A percentile compares a stretch with the other conserved stretches of the same genome.
Conservation (phyloP, 257 asterid species). For the Nicotiana paniculata region DNA sequence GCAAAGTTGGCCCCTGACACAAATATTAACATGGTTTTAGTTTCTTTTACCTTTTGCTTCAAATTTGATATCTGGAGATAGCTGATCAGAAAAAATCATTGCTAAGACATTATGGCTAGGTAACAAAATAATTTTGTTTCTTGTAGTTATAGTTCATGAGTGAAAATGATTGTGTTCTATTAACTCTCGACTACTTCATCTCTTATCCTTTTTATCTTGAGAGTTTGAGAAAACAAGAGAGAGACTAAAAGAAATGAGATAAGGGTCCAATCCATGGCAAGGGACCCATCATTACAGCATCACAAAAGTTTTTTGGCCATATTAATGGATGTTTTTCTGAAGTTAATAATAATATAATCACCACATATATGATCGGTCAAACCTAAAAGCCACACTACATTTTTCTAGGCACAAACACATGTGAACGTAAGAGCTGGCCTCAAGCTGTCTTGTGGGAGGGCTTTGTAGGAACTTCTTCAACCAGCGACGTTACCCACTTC, state of each 20-base stretch:
- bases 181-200: background rate
- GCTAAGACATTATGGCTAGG: slow-evolving; percentile 3
- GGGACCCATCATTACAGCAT: background rate
- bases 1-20: background rate
- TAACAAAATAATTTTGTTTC: slow-evolving; percentile 2
- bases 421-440: background rate
- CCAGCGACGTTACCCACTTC: too few relatives aligned
- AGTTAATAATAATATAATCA: background rate
- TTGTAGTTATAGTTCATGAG: slow-evolving; percentile 5
- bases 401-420: background rate
- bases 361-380: background rate
- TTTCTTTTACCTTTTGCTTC: too few relatives aligned
- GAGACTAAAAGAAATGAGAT: background rate
- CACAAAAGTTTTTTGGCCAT: background rate
- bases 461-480: too few relatives aligned
- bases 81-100: background rate
- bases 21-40: background rate
- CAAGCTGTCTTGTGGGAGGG: too few relatives aligned
- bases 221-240: background rate
- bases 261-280: background rate
- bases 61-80: background rate
- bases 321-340: background rate
- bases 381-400: background rate
- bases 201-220: background rate
- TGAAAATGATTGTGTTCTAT: slow-evolving; percentile 21